Evolutionary conservation across 2,329 filamentous ascomycete species (phyloP).

Genomic region (Fusarium tricinctum): DNA sequence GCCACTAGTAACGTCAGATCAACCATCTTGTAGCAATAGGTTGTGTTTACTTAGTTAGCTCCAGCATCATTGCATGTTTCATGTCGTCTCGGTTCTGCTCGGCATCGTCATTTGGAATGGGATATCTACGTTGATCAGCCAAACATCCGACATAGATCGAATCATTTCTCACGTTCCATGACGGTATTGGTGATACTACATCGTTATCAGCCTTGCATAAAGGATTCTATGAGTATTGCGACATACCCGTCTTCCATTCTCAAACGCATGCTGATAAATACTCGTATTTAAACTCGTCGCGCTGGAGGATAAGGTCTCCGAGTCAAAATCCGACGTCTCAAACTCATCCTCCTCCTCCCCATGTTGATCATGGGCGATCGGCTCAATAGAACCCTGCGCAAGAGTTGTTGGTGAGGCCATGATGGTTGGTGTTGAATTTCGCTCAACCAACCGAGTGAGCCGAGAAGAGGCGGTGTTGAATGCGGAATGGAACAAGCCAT

Average conservation of each 20-base stretch:
- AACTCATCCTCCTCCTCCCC: slow-evolving; percentile 42
- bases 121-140: slow-evolving; percentile 44
- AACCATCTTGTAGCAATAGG: fast-evolving
- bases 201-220: not conserved
- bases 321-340: slow-evolving; percentile 42
- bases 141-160: fast-evolving
- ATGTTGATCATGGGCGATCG: slow-evolving; percentile 14
- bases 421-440: not conserved
- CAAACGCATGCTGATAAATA: slow-evolving; percentile 45
- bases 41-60: slow-evolving; percentile 42
- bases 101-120: slow-evolving; percentile 48
- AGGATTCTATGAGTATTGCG: fast-evolving
- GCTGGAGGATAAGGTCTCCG: slow-evolving; percentile 23
- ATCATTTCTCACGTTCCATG: slow-evolving; percentile 35
- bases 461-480: not conserved
- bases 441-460: not conserved
- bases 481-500: not conserved
- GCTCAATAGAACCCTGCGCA: slow-evolving; percentile 23
- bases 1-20: slow-evolving; percentile 25
- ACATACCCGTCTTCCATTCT: slow-evolving; percentile 46
- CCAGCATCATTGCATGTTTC: slow-evolving; percentile 53
- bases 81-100: slow-evolving; percentile 48
- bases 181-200: slow-evolving; percentile 46
- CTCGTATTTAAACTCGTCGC: slow-evolving; percentile 43
- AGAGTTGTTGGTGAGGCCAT: slow-evolving; percentile 18